Conservation (phyloP, 805 yeast species). For the Cyberlindnera saturnus region DNA sequence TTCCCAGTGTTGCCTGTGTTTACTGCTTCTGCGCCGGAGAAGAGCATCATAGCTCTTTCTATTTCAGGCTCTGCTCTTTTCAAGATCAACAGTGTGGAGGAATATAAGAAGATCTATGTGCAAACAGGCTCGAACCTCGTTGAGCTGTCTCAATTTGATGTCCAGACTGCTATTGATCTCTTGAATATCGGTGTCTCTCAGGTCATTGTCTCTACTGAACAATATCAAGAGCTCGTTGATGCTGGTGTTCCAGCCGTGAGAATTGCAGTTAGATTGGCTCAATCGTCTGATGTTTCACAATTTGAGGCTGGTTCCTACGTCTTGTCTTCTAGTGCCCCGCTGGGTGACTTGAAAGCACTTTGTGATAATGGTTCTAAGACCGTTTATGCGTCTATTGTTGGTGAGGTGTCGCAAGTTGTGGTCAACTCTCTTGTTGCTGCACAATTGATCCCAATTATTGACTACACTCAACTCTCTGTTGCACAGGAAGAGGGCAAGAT, state of each 20-base stretch:
- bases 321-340: slow-evolving; percentile 15
- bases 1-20: slow-evolving; percentile 34
- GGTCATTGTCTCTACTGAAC: slow-evolving; percentile 32
- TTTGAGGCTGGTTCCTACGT: slow-evolving; percentile 14
- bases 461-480: slow-evolving; percentile 14
- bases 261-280: slow-evolving; percentile 10
- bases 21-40: slow-evolving; percentile 6
- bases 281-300: slow-evolving; percentile 4
- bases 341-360: slow-evolving; percentile 15
- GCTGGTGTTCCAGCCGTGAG: slow-evolving; percentile 44
- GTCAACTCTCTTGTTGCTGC: slow-evolving; percentile 18
- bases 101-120: slow-evolving; percentile 5
- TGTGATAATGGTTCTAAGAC: slow-evolving; percentile 14
- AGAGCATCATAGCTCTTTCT: slow-evolving; percentile 11
- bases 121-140: slow-evolving; percentile 23
- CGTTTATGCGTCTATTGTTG: slow-evolving; percentile 10
- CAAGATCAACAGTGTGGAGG: slow-evolving; percentile 11
- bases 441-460: slow-evolving; percentile 20
- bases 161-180: slow-evolving; percentile 42
- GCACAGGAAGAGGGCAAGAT: slow-evolving; percentile 16
- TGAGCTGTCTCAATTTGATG: slow-evolving; percentile 23
- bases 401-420: slow-evolving; percentile 8
- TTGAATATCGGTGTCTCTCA: slow-evolving; percentile 56
- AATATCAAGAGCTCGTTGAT: slow-evolving; percentile 28
- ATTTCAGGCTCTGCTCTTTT: slow-evolving; percentile 24